These are phyloP conservation scores for Vitellaria paradoxa DNA, from an alignment of 179 eudicot species.

Conservation along the genomic window DNA sequence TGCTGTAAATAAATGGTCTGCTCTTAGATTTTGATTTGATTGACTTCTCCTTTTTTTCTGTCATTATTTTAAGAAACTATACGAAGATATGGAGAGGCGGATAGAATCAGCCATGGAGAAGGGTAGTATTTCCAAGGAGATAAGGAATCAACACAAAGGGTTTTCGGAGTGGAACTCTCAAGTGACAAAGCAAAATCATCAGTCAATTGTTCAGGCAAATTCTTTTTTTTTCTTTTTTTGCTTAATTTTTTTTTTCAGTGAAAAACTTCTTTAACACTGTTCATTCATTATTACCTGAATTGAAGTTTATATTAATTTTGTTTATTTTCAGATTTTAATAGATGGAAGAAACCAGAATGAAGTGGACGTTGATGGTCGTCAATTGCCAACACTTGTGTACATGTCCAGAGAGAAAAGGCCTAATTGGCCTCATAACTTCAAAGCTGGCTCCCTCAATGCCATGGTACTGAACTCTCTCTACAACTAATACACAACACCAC, in stretches of 20 bases:
- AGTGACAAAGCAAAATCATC: constrained; percentile 57
- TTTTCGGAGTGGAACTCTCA: constrained; percentile 51
- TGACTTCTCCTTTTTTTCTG: background rate
- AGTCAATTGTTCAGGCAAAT: constrained; percentile 57
- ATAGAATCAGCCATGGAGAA: constrained; percentile 36
- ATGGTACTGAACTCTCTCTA: constrained; percentile 32
- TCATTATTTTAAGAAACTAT: constrained; percentile 33
- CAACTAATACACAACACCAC: too few relatives aligned
- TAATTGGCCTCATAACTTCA: constrained; percentile 39
- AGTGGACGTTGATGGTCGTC: constrained; percentile 29
- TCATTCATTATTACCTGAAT: background rate
- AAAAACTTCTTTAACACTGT: background rate
- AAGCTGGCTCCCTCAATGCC: constrained; percentile 52
- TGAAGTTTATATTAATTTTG: background rate
- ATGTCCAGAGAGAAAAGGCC: constrained; percentile 49
- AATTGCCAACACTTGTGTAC: constrained; percentile 43
- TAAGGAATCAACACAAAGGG: constrained; percentile 52
- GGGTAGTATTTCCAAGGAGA: constrained; percentile 38
- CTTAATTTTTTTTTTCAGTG: background rate
- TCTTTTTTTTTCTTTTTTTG: background rate
- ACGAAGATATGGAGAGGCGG: constrained; percentile 55
- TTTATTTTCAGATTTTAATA: constrained; percentile 27
- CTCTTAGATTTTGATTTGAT: background rate
- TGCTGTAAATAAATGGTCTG: too few relatives aligned
- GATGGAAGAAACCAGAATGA: constrained; percentile 31